Base-by-base conservation (phyloP, 2,329 filamentous ascomycete species). In the Rhynchosporium graminicola region DNA sequence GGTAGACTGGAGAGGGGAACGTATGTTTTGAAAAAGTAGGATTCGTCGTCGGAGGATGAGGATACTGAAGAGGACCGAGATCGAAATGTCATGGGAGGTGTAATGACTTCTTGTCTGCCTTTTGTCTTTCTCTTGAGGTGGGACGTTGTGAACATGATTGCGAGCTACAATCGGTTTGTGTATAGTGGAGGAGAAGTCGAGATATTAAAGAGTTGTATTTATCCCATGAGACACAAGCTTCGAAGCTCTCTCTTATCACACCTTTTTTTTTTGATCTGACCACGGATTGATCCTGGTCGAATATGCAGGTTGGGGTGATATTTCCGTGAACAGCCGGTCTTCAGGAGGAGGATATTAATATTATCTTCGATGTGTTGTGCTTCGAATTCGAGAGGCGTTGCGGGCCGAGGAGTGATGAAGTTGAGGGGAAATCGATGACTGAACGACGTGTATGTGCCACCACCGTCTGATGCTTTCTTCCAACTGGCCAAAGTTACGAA, bases 1-100 rank as follows among this genome's bases (percentile, higher is more conserved):
- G 87, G 87, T 28, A 89, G 80, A 73, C 86, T 87, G 36, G 86
- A 89, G 57, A 89, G 79, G 9, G 87, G 87, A 54, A 85, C 82
- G 75, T 89, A 89, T 67, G 85, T 87, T 64, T 78, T 77, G 60
- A 75, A 73, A 70, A 87, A 86, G 69, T 81, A 80, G 67, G 77
- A 78, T 61, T 82, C 79, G 69, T 82, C 78, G 64, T 79, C 77
- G 50, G 79, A 77, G 55, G 69, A 68, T 10, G 72, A 72, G 20
- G 68, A 69, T 29, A 59, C 57, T 13, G 72, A 72, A 33, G 68
- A 68, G 58, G 66, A 69, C 54, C 63, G 61, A 28, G 67, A 69
- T 58, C 70, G 68, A 40, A 67, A 67, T 36, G 61, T 42, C 62
- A 69, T 67, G 62, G 69, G 67, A 45, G 68, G 62, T 46, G 65